Evolutionary conservation across 148 eudicot genomes (phyloP).

Genomic region (Mesembryanthemum crystallinum): DNA sequence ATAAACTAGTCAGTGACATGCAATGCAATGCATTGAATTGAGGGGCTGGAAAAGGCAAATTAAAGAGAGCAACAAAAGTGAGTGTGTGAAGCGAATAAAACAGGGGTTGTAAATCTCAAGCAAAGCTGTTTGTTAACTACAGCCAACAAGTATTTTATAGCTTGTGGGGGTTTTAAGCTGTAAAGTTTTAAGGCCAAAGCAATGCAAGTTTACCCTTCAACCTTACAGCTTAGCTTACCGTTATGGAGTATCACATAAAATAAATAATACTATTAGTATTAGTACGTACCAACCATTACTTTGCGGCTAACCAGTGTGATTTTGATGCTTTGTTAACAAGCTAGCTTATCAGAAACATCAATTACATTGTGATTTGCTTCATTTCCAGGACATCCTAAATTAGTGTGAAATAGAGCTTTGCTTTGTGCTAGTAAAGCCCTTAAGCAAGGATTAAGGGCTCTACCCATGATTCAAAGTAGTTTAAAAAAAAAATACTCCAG

Average conservation of each 20-base stretch:
- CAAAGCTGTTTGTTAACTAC: slow-evolving; percentile 13
- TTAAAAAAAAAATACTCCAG: no score
- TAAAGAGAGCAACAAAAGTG: neutral
- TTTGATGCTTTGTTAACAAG: neutral
- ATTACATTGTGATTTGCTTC: neutral
- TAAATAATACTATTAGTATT: no score
- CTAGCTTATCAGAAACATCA: neutral
- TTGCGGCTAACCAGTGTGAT: neutral
- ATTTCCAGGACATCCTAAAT: neutral
- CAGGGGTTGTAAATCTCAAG: slow-evolving; percentile 15
- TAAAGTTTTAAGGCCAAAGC: neutral
- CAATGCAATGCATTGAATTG: neutral
- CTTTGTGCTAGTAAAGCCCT: neutral
- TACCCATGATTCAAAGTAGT: neutral
- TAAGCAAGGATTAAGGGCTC: neutral
- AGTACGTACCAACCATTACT: neutral
- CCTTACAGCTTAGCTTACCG: neutral
- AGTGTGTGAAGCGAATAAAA: neutral
- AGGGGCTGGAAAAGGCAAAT: neutral
- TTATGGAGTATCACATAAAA: neutral
- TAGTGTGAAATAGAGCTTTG: neutral
- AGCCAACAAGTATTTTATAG: no score
- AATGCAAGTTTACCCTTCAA: neutral
- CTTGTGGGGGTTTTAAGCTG: neutral
- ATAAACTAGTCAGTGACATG: neutral